Conservation (phyloP, 495 filamentous ascomycete genomes). For the Cenococcum geophilum region DNA sequence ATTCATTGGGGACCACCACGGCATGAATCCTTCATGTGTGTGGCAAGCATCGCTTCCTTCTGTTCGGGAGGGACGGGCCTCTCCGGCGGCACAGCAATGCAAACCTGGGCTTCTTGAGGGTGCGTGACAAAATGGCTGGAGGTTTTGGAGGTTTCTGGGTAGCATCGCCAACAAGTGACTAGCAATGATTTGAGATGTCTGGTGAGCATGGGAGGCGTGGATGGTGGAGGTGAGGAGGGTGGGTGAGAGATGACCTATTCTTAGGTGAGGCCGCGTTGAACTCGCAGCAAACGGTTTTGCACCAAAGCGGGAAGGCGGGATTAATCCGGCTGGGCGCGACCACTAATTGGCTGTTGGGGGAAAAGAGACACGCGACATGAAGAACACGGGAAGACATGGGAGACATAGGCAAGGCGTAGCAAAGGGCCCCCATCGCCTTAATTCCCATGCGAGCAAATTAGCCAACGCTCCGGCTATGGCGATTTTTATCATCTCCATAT, state of each 20-base stretch:
- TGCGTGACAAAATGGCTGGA: too few relatives aligned
- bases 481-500: too few relatives aligned
- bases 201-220: background rate
- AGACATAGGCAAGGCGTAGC: too few relatives aligned
- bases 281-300: background rate
- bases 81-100: background rate
- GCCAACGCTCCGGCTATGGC: too few relatives aligned
- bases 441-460: too few relatives aligned
- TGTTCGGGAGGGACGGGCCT: background rate
- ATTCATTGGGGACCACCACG: background rate
- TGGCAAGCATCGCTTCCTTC: background rate
- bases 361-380: background rate
- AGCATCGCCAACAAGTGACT: background rate
- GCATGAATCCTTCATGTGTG: background rate
- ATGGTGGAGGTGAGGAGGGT: background rate
- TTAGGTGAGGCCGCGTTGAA: background rate
- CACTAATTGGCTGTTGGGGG: background rate
- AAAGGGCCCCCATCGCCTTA: too few relatives aligned
- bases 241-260: background rate
- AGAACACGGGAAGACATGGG: too few relatives aligned
- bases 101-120: too few relatives aligned
- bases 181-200: background rate
- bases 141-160: too few relatives aligned
- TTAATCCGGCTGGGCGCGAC: background rate
- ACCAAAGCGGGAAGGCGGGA: background rate